Evolutionary conservation across 441 rosid species (phyloP), one percentile per base, ranked within the genome.

Genomic region (Kokia cookei): DNA sequence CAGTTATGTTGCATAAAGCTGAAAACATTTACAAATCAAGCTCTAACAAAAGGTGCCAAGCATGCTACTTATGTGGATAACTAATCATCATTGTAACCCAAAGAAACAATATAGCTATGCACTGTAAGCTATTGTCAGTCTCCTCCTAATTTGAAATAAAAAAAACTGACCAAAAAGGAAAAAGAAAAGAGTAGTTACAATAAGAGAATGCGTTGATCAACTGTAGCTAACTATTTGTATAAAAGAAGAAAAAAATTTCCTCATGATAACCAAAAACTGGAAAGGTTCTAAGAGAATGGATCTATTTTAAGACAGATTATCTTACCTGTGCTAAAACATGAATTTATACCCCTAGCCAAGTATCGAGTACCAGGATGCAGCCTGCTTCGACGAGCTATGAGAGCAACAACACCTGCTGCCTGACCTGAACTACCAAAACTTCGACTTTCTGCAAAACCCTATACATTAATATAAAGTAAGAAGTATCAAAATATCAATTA

Each of bases 381-480:
- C 81, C 93, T 86, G 75, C 99, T 92, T 79, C 99, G 97, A 53
- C 99, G 98, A 71, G 99, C 99, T 76, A 80, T 90, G 66, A 92
- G 85, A 79, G 97, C 94, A 86, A 93, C 93, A 74, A 89, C 74
- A 71, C 99, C 99, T 86, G 92, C 99, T 77, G 86, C 47, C 84
- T 92, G 98, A 82, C 97, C 97, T 72, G 85, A 84, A 83, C 99
- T 90, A 85, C 99, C 99, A 82, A 96, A 96, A 80, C 76, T 85
- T 84, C 96, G 89, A 88, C 78, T 86, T 84, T 96, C 98, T 89
- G 95, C 99, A 90, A 93, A 96, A 81, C 99, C 99, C 99, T 96
- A 88, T 81, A 90, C 77, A 85, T 82, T 83, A 87, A 86, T 83
- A 82, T 85, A 83, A 83, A 85, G 88, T 86, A 84, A 83, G n/a